phyloP scores from a whole-genome alignment of 192 early-diverging fungal genomes.

The Umbelopsis vinacea region DNA sequence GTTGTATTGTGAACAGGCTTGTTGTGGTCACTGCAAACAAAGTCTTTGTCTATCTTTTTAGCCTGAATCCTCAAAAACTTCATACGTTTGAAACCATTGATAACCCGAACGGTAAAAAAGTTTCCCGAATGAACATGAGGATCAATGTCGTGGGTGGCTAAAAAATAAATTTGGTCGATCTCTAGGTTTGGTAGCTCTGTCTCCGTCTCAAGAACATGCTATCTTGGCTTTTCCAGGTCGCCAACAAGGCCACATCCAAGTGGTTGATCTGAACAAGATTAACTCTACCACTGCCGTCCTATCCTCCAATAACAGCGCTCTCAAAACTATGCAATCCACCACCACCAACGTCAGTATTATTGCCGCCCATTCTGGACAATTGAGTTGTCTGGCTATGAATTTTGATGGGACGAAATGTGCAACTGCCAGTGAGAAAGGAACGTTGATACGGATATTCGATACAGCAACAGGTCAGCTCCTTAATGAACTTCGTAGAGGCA shows the following conservation, averaged over 20 bases:
- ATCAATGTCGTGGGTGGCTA: neutral
- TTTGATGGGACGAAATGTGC: conserved; percentile 79
- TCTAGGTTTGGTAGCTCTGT: conserved; percentile 68
- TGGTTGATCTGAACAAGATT: conserved; percentile 73
- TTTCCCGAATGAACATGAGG: neutral
- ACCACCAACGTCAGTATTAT: conserved; percentile 77
- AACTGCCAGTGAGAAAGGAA: conserved; percentile 88
- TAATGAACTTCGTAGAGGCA: conserved; percentile 86
- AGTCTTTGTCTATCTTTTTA: conserved; percentile 81
- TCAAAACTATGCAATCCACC: conserved; percentile 31
- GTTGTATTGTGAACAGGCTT: conserved; percentile 51
- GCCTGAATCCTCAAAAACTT: conserved; percentile 68
- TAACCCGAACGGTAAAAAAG: conserved; percentile 66
- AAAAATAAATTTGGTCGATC: neutral
- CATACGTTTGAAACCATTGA: conserved; percentile 84
- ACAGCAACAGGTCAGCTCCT: conserved; percentile 71
- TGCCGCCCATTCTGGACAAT: conserved; percentile 76
- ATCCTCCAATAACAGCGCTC: conserved; percentile 22
- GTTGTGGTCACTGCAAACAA: conserved; percentile 78
- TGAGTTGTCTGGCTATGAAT: conserved; percentile 82
- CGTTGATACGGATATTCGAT: conserved; percentile 89
- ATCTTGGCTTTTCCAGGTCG: conserved; percentile 85
- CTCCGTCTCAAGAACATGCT: conserved; percentile 65
- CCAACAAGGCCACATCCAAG: conserved; percentile 84
- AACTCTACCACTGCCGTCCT: conserved; percentile 36